These are phyloP conservation scores for Hypoxylon sp. DNA, from an alignment of 2,329 filamentous ascomycete species.

Conservation along the genomic window DNA sequence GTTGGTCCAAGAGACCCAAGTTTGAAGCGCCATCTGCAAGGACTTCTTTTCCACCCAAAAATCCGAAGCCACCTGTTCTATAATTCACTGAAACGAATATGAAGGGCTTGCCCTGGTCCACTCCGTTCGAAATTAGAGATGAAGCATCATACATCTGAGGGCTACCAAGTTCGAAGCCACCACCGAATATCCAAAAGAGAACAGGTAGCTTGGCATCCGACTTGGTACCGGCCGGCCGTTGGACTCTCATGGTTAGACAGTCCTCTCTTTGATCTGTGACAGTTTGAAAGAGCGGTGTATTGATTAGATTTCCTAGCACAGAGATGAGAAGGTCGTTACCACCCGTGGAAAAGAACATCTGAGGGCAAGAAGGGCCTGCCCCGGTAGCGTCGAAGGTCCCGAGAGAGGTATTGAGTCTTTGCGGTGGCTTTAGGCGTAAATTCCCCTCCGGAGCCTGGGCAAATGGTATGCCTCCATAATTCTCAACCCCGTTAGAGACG, in stretches of 20 bases:
- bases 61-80: slow-evolving; percentile 81
- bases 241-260: slow-evolving; percentile 73
- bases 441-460: slow-evolving; percentile 77
- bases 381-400: slow-evolving; percentile 75
- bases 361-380: slow-evolving; percentile 75
- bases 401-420: slow-evolving; percentile 67
- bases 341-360: slow-evolving; percentile 72
- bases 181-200: slow-evolving; percentile 79
- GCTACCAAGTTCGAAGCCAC: slow-evolving; percentile 71
- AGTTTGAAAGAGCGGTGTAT: slow-evolving; percentile 71
- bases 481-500: slow-evolving; percentile 66
- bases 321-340: slow-evolving; percentile 57
- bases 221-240: slow-evolving; percentile 70
- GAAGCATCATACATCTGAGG: slow-evolving; percentile 66
- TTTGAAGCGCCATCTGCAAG: slow-evolving; percentile 77
- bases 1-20: slow-evolving; percentile 80
- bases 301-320: slow-evolving; percentile 65
- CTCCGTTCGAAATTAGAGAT: slow-evolving; percentile 62
- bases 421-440: slow-evolving; percentile 78
- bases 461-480: slow-evolving; percentile 82
- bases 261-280: slow-evolving; percentile 72
- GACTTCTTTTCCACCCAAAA: slow-evolving; percentile 78
- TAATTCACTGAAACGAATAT: slow-evolving; percentile 86
- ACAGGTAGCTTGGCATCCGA: slow-evolving; percentile 73
- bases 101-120: slow-evolving; percentile 72